Percentiles rank a stretch among this genome's conserved stretches.
Conservation (phyloP, 805 yeast species). For the Hanseniaspora meyeri region DNA sequence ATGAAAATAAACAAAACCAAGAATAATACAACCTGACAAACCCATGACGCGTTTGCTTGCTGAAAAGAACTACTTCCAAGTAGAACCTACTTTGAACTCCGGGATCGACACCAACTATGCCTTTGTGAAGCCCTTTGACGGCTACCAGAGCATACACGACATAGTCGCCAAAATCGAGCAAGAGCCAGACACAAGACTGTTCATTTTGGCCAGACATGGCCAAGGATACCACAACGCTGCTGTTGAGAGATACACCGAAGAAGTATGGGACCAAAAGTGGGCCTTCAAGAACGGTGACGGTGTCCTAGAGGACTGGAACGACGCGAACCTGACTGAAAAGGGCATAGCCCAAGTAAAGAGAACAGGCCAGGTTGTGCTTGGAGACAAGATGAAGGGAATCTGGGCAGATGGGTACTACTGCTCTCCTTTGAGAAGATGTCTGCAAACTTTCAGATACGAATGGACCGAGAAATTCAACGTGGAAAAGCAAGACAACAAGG, state of each 20-base stretch:
- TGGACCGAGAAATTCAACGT: constrained; percentile 42
- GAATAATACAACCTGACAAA: no score
- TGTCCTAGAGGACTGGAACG: constrained; percentile 33
- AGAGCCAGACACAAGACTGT: constrained; percentile 27
- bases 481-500: constrained; percentile 23
- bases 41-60: background rate
- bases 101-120: constrained; percentile 6
- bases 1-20: no score
- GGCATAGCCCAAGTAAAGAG: constrained; percentile 48
- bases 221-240: constrained; percentile 55
- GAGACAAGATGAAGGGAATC: constrained; percentile 33
- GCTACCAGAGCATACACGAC: background rate
- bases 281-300: constrained; percentile 42
- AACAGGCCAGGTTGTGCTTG: constrained; percentile 24
- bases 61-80: constrained; percentile 7
- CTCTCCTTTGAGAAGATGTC: constrained; percentile 54
- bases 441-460: constrained; percentile 43
- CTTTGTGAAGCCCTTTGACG: constrained; percentile 5
- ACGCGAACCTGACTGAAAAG: constrained; percentile 43
- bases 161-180: background rate
- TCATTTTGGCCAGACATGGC: constrained; percentile 54
- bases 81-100: constrained; percentile 8
- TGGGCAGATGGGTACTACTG: constrained; percentile 45
- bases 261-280: constrained; percentile 49
- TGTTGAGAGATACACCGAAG: constrained; percentile 41